These are phyloP conservation scores for Platismatia glauca DNA, from an alignment of 495 filamentous ascomycete species.

Conservation along the genomic window DNA sequence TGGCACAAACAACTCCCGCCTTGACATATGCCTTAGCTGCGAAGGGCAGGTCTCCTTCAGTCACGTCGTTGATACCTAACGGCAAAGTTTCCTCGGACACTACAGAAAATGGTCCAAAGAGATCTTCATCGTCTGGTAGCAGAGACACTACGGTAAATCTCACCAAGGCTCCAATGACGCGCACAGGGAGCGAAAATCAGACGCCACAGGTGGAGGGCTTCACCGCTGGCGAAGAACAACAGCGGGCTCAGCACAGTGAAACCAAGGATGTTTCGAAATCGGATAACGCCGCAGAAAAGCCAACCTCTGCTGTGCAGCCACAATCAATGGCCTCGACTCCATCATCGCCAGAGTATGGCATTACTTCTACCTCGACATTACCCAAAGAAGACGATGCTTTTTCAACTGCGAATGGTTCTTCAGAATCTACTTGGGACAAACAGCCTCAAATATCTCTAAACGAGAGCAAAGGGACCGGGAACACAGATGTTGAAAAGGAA, in stretches of 20 bases:
- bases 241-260: background rate
- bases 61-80: conserved; percentile 27
- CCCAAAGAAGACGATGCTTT: conserved; percentile 64
- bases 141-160: conserved; percentile 13
- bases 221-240: background rate
- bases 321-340: conserved; percentile 44
- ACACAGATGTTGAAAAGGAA: conserved; percentile 39
- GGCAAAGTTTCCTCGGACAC: conserved; percentile 32
- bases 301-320: conserved; percentile 25
- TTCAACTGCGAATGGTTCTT: conserved; percentile 54
- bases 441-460: conserved; percentile 49
- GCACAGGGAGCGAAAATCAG: conserved; percentile 22
- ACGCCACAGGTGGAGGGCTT: conserved; percentile 15
- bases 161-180: conserved; percentile 19
- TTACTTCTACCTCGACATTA: conserved; percentile 53
- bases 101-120: conserved; percentile 27
- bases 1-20: conserved; percentile 25
- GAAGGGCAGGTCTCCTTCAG: conserved; percentile 52
- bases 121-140: conserved; percentile 12
- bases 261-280: background rate
- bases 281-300: conserved; percentile 26
- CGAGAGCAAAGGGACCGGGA: conserved; percentile 32
- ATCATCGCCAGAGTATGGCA: conserved; percentile 60
- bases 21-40: conserved; percentile 97
- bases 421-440: conserved; percentile 58